These are phyloP conservation scores for Cyberlindnera samutprakarnensis DNA, from an alignment of 805 yeast genomes.

Conservation along the genomic window DNA sequence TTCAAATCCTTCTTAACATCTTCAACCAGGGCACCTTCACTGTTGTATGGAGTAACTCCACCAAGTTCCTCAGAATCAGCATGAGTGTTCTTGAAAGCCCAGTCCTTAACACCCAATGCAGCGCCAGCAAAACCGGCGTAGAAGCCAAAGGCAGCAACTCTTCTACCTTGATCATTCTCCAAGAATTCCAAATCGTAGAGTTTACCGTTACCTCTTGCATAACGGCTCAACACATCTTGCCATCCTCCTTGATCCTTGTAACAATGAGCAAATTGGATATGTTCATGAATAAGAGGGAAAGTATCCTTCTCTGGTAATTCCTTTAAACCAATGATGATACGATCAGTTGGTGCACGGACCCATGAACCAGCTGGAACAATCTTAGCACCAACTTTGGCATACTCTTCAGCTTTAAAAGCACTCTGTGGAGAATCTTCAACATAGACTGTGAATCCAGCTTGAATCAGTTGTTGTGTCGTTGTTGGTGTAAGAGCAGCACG, in stretches of 20 bases:
- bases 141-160: constrained; percentile 99
- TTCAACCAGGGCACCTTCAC: constrained; percentile 66
- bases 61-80: constrained; percentile 61
- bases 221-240: constrained; percentile 83
- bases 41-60: constrained; percentile 75
- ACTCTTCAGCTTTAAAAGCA: constrained; percentile 70
- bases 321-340: constrained; percentile 88
- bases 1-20: constrained; percentile 57
- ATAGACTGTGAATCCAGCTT: constrained; percentile 80
- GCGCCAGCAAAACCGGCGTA: constrained; percentile 99
- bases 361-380: constrained; percentile 93
- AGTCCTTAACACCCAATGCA: constrained; percentile 88
- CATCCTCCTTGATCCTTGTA: constrained; percentile 97
- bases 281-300: constrained; percentile 93
- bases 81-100: constrained; percentile 86
- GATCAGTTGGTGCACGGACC: constrained; percentile 83
- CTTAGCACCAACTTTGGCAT: constrained; percentile 70
- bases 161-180: constrained; percentile 90
- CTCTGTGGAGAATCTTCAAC: constrained; percentile 88
- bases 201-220: constrained; percentile 85
- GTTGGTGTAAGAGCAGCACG: constrained; percentile 95
- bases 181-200: constrained; percentile 92
- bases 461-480: constrained; percentile 74
- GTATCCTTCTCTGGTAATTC: constrained; percentile 86
- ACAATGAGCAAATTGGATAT: constrained; percentile 98